Evolutionary conservation across 495 filamentous ascomycete species (phyloP).

Genomic region (Thermothielavioides terrestris): DNA sequence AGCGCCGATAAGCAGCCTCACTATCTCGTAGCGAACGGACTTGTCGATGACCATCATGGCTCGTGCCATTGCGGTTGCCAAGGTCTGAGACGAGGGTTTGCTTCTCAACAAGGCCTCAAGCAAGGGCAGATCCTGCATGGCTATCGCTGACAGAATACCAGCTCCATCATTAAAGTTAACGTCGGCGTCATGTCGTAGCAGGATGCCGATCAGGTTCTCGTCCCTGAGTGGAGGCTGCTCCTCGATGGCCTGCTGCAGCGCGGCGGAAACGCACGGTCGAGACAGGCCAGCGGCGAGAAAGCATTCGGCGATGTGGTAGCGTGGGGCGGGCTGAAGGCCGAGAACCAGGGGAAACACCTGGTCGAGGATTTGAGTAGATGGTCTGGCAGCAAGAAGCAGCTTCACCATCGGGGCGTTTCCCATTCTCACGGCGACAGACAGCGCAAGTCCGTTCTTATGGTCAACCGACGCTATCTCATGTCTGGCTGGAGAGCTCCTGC

Average conservation of each 20-base stretch:
- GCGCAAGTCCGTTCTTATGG: slow-evolving; percentile 32
- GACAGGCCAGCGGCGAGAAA: slow-evolving; percentile 34
- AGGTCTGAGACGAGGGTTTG: slow-evolving; percentile 29
- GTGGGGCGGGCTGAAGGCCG: slow-evolving; percentile 23
- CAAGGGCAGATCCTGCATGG: slow-evolving; percentile 28
- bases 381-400: slow-evolving; percentile 31
- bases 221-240: slow-evolving; percentile 34
- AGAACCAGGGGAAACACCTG: slow-evolving; percentile 31
- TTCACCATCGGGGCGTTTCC: slow-evolving; percentile 31
- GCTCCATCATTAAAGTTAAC: slow-evolving; percentile 38
- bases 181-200: slow-evolving; percentile 37
- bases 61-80: slow-evolving; percentile 25
- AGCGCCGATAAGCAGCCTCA: slow-evolving; percentile 30
- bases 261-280: slow-evolving; percentile 26
- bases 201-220: slow-evolving; percentile 33
- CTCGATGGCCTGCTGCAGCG: slow-evolving; percentile 36
- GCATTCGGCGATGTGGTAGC: slow-evolving; percentile 33
- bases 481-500: slow-evolving; percentile 22
- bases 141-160: slow-evolving; percentile 33
- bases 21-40: slow-evolving; percentile 28
- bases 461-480: slow-evolving; percentile 40
- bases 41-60: slow-evolving; percentile 31
- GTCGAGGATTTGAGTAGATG: slow-evolving; percentile 30
- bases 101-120: slow-evolving; percentile 31
- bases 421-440: slow-evolving; percentile 33